Conservation (phyloP, 2,329 filamentous ascomycete species). For the Sarocladium brachiariae region DNA sequence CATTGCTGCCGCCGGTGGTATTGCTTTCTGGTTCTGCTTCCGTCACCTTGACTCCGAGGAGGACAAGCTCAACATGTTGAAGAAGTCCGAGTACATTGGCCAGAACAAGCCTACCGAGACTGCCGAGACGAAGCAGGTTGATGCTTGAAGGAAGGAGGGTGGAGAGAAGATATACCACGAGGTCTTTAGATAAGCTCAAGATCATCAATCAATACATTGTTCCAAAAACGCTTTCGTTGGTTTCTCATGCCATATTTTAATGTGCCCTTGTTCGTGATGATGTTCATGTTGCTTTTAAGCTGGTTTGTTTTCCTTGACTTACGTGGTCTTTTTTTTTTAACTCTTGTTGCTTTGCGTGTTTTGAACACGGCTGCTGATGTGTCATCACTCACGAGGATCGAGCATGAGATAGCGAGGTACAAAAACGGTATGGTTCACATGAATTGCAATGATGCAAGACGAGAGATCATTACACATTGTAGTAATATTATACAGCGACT, state of each 20-base stretch:
- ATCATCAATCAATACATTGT: too few relatives aligned
- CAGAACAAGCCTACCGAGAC: slow-evolving; percentile 27
- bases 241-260: too few relatives aligned
- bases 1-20: slow-evolving; percentile 55
- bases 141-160: slow-evolving; percentile 8
- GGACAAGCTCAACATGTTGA: slow-evolving; percentile 60
- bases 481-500: slow-evolving; percentile 29
- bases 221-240: too few relatives aligned
- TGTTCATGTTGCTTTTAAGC: too few relatives aligned
- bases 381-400: slow-evolving; percentile 3
- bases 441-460: too few relatives aligned
- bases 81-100: slow-evolving; percentile 36
- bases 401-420: slow-evolving; percentile 3
- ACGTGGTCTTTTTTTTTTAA: too few relatives aligned
- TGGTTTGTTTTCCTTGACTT: too few relatives aligned
- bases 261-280: too few relatives aligned
- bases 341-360: too few relatives aligned
- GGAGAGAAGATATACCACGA: background rate
- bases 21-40: slow-evolving; percentile 64
- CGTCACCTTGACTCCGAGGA: slow-evolving; percentile 58
- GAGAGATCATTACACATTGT: slow-evolving; percentile 9
- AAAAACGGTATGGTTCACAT: too few relatives aligned
- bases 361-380: too few relatives aligned
- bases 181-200: too few relatives aligned
- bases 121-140: slow-evolving; percentile 21